Percentiles rank a stretch among this genome's conserved stretches.
phyloP scores from a whole-genome alignment of 2,329 filamentous ascomycete genomes.

The Corynespora cassiicola region DNA sequence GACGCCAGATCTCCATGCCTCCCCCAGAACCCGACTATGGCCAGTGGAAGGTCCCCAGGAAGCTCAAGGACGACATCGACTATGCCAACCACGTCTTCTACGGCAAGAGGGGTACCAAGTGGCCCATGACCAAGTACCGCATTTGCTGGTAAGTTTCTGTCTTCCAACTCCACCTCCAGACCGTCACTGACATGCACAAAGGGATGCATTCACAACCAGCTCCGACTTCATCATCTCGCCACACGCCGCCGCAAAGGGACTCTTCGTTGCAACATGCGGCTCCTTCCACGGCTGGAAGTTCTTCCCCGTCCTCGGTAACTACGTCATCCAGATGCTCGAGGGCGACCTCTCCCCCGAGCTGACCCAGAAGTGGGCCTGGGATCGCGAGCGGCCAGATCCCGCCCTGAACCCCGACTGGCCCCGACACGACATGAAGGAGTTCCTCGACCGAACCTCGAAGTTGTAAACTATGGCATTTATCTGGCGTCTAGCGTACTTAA shows the following conservation, averaged over 20 bases:
- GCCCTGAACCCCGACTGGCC: constrained; percentile 63
- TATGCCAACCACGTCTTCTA: constrained; percentile 65
- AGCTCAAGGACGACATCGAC: constrained; percentile 65
- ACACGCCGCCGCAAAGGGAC: constrained; percentile 52
- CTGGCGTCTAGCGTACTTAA: too few species aligned
- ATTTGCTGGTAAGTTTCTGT: constrained; percentile 65
- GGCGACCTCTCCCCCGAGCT: constrained; percentile 53
- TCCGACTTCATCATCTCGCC: constrained; percentile 63
- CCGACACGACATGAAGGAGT: constrained; percentile 62
- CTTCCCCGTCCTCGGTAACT: constrained; percentile 63
- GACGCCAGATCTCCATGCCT: constrained; percentile 63
- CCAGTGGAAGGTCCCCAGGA: constrained; percentile 66
- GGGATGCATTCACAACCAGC: constrained; percentile 68
- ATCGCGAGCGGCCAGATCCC: constrained; percentile 63
- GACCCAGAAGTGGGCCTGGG: constrained; percentile 68
- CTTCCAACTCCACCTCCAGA: neutral
- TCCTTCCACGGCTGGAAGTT: constrained; percentile 69
- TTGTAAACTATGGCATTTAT: too few species aligned
- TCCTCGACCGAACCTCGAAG: constrained; percentile 49
- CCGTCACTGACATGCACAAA: constrained; percentile 45
- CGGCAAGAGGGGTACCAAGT: constrained; percentile 61
- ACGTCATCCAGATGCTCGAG: constrained; percentile 59
- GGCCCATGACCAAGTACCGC: constrained; percentile 67
- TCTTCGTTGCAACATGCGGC: constrained; percentile 67
- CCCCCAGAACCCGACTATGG: constrained; percentile 63